Evolutionary conservation across 768 basidiomycete species (phyloP), one percentile per base, ranked within the genome.

Genomic region (Tremella mesenterica): DNA sequence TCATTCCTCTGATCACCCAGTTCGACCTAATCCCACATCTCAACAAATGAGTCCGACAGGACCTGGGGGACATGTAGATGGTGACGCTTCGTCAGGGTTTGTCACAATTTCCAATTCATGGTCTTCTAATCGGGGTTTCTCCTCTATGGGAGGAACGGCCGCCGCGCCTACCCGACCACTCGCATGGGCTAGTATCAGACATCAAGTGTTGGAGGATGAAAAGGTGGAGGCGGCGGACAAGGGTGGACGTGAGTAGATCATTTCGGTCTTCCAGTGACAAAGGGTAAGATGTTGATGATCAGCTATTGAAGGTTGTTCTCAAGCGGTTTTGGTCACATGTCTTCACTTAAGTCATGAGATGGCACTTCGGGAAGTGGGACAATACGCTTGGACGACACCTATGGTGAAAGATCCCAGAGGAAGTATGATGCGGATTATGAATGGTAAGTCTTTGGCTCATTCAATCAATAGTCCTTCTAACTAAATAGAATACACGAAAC

Each of bases 401-500:
- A 33, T 25, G 16, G 26, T 30, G 27, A 66, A 69, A 44, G 67
- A 69, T 52, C 60, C 67, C 0, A 30, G 44, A 31, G 65, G 63
- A 1, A 69, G 67, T 39, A 69, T 62, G 59, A 26, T 62, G 25
- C 53, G 51, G 30, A 60, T 69, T 47, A 69, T 69, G 67, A 61
- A 64, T 39, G 44, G 67, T 66, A 55, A 59, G 67, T 59, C 31
- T 10, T 44, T 50, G 28, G 13, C n/a, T n/a, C n/a, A n/a, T n/a
- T n/a, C n/a, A n/a, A n/a, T n/a, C n/a, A 7, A n/a, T 4, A 20
- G 18, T 52, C n/a, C 29, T 7, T 16, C 23, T 18, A 23, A 27
- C 6, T 41, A n/a, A n/a, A 20, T 26, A 63, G 59, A 53, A 30
- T 58, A 58, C 33, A 29, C 29, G 14, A 43, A 56, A 7, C 49